phyloP scores from a whole-genome alignment of 1,284 basidiomycete species.

The Sporisorium graminicola region DNA sequence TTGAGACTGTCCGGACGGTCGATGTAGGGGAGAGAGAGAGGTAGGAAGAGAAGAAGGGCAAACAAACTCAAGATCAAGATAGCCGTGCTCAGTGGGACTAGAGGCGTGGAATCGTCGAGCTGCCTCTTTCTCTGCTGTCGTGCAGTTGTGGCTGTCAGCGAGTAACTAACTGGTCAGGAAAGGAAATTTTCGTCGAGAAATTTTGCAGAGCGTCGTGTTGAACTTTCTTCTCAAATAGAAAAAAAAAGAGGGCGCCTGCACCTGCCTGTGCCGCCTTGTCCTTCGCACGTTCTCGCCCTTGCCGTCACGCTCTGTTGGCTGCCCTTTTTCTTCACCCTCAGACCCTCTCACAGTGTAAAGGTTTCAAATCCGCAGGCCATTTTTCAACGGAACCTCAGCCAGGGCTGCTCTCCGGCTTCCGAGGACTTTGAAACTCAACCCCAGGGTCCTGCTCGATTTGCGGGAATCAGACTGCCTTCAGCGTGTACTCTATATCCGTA shows the following conservation, averaged over 20 bases:
- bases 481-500: no score
- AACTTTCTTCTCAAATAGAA: constrained; percentile 15
- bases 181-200: constrained; percentile 9
- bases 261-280: no score
- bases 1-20: constrained; percentile 11
- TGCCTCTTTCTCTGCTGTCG: not conserved
- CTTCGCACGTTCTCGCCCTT: not conserved
- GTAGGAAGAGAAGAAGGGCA: constrained; percentile 5
- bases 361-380: constrained; percentile 21
- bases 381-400: not conserved
- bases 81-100: not conserved
- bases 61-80: not conserved
- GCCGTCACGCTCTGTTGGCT: no score
- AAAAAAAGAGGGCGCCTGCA: no score
- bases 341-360: constrained; percentile 3
- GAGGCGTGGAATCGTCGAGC: not conserved
- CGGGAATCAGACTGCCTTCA: no score
- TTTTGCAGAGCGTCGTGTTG: constrained; percentile 8
- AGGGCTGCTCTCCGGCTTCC: not conserved
- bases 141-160: not conserved
- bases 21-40: constrained; percentile 21
- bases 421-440: not conserved
- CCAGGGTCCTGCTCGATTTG: not conserved
- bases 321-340: constrained; percentile 2
- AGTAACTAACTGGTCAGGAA: no score